Conservation (phyloP, 2,329 filamentous ascomycete species). For the Penicillium sp. region DNA sequence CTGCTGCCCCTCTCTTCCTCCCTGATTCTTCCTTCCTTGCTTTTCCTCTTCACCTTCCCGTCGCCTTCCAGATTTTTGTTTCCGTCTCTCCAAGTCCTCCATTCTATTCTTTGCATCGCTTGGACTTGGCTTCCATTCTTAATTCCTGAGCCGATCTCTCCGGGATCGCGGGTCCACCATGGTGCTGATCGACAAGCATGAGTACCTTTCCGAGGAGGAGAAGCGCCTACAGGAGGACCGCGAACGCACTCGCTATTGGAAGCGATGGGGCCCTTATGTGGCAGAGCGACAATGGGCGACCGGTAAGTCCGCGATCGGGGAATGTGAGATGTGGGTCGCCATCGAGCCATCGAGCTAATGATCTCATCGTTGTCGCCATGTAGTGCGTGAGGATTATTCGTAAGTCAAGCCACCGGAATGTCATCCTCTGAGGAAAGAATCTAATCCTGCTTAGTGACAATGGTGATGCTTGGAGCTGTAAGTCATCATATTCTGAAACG, state of each 20-base stretch:
- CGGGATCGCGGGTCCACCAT: slow-evolving; percentile 50
- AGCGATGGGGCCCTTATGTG: slow-evolving; percentile 95
- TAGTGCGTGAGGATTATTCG: slow-evolving; percentile 90
- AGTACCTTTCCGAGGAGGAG: slow-evolving; percentile 87
- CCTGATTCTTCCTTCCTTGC: not conserved
- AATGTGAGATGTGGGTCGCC: not conserved
- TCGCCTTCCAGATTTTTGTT: not conserved
- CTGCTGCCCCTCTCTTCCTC: not conserved
- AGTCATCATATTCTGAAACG: slow-evolving; percentile 41
- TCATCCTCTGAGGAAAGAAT: not conserved
- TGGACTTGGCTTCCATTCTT: not conserved
- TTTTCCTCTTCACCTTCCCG: not conserved
- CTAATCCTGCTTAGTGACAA: slow-evolving; percentile 58
- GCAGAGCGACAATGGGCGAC: slow-evolving; percentile 95
- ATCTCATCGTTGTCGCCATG: slow-evolving; percentile 26
- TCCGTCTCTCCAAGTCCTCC: not conserved
- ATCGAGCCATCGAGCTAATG: slow-evolving; percentile 14
- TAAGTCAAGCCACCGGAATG: slow-evolving; percentile 40
- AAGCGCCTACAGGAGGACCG: slow-evolving; percentile 83
- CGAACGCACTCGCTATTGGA: slow-evolving; percentile 87
- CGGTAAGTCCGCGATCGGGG: slow-evolving; percentile 53
- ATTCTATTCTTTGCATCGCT: not conserved
- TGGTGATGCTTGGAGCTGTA: slow-evolving; percentile 94
- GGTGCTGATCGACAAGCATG: slow-evolving; percentile 86
- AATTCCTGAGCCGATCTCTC: slow-evolving; percentile 1